These are phyloP conservation scores for Saccharomycopsis lassenensis DNA, from an alignment of 805 yeast genomes.

Conservation along the genomic window DNA sequence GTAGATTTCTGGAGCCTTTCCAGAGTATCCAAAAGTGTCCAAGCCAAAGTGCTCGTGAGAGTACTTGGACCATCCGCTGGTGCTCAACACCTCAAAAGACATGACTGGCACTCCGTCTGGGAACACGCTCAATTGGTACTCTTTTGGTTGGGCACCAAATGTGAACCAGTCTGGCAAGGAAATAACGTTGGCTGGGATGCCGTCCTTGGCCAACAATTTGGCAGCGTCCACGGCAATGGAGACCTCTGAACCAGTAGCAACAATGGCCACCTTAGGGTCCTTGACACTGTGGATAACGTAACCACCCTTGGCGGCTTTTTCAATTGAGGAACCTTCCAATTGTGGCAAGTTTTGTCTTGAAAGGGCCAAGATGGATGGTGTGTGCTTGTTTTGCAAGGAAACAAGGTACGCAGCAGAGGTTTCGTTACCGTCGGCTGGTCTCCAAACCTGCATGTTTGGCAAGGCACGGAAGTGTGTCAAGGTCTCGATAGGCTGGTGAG, in stretches of 20 bases:
- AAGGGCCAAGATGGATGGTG: slow-evolving; percentile 68
- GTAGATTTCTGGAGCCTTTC: slow-evolving; percentile 75
- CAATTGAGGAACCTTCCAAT: slow-evolving; percentile 83
- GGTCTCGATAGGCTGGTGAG: slow-evolving; percentile 88
- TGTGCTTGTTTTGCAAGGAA: slow-evolving; percentile 47
- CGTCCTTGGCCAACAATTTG: slow-evolving; percentile 53
- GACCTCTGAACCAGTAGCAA: slow-evolving; percentile 94
- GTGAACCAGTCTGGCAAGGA: slow-evolving; percentile 90
- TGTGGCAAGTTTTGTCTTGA: slow-evolving; percentile 89
- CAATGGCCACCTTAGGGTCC: slow-evolving; percentile 60
- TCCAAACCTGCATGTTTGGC: slow-evolving; percentile 78
- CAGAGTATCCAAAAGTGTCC: slow-evolving; percentile 94
- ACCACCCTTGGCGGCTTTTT: slow-evolving; percentile 92
- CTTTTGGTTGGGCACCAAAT: slow-evolving; percentile 72
- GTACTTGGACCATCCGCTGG: slow-evolving; percentile 89
- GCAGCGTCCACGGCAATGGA: slow-evolving; percentile 72
- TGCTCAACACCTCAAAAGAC: slow-evolving; percentile 88
- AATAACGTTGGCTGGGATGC: slow-evolving; percentile 71
- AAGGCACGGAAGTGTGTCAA: slow-evolving; percentile 77
- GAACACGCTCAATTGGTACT: slow-evolving; percentile 74
- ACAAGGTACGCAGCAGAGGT: slow-evolving; percentile 70
- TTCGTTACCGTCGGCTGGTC: slow-evolving; percentile 92
- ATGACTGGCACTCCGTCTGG: slow-evolving; percentile 92
- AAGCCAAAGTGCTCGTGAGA: slow-evolving; percentile 95
- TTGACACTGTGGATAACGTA: slow-evolving; percentile 58